Evolutionary conservation across 108 stramenopile genomes (phyloP), one percentile per base, ranked within the genome.

Genomic region (Epithemia pelagica): DNA sequence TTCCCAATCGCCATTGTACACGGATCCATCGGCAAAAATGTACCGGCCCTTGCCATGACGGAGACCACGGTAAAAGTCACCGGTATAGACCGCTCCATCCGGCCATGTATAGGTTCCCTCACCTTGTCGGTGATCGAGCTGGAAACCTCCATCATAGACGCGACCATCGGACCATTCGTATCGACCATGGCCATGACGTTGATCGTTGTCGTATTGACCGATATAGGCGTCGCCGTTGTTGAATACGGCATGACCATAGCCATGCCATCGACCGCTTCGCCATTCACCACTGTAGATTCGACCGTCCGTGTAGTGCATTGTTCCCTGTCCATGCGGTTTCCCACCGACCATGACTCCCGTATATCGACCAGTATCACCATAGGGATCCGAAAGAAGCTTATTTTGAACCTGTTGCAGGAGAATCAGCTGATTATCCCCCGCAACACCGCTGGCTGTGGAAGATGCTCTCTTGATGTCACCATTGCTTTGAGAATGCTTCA

Each of bases 291-390:
- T 72, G 52, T 74, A 79, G 28, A 71, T 54, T 25, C 73, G 58
- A 25, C 82, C 84, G 65, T 88, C 80, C 33, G 66, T 63, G 55
- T 85, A 88, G 59, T 67, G 37, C 74, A 88, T 68, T 0, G 66
- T 71, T 2, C 87, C 87, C 0, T 62, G 53, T 27, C 87, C 87
- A 66, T 88, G 70, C 3, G 87, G 87, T 31, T 59, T 65, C 3
- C 76, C 76, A 33, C 75, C 69, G 0, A 80, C 68, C 28, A 88
- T 55, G 55, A 81, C 62, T 26, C 87, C 87, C 7, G 83, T 73
- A 59, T 79, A 88, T 32, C 58, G 58, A 28, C 87, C 87, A 30
- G 61, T 28, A 46, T 81, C 78, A 28, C 82, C 84, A 58, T 83
- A 80, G 0, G 80, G 73, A 69, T 88, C 87, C 7, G 64, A 69